Evolutionary conservation across 352 stramenopile genomes (phyloP), one percentile per base, ranked within the genome.

Genomic region (Pythium aquatile): DNA sequence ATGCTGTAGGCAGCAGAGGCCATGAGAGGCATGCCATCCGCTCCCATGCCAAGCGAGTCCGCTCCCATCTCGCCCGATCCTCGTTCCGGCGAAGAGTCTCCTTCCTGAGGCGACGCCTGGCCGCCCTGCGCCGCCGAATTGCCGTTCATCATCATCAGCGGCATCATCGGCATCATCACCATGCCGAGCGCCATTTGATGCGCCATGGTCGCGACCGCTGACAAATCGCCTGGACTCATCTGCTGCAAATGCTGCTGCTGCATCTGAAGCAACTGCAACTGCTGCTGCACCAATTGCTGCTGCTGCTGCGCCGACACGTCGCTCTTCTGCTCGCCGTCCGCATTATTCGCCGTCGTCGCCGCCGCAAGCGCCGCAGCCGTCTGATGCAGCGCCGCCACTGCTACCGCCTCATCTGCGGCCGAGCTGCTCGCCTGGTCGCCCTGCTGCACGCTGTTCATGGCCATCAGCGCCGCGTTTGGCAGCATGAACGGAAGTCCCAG

Each of bases 131-230:
- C 39, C 70, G 69, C 46, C 32, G 16, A 24, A n/a, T 39, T 49
- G n/a, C 82, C 77, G 61, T 83, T 80, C 55, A 84, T 57, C 69
- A 87, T 82, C 79, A 91, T 87, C 32, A 88, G 75, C 40, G 82
- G 82, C 67, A 91, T 85, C 76, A 91, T 88, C 55, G 81, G 79
- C 78, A 88, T 88, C 81, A 90, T 90, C 48, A 91, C 75, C 40
- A 76, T 76, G 28, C 72, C 68, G 4, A 88, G 71, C 59, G 81
- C 81, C 42, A 91, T 83, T 57, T 91, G 82, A 61, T 91, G 82
- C 49, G 83, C 73, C 65, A 91, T 74, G 2, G 78, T 68, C 10
- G 77, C 68, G 55, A 88, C 68, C n/a, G 63, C 66, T 20, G 69
- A 61, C 33, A 78, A 57, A 16, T 90, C 81, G 37, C 68, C 79